These are phyloP conservation scores for Fraxinus albicans DNA, from an alignment of 305 asterid species.

Conservation along the genomic window DNA sequence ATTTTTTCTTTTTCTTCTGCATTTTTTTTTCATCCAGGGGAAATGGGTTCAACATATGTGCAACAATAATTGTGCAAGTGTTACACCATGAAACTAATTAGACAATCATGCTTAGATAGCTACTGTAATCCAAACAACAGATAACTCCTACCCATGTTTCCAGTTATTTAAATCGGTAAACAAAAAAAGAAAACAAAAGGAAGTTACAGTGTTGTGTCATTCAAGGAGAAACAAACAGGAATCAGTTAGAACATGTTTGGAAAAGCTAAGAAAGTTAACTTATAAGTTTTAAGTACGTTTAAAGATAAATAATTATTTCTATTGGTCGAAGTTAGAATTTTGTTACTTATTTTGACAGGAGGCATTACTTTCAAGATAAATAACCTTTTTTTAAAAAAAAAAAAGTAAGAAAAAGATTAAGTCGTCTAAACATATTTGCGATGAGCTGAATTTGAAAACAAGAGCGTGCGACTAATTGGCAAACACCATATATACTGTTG, in stretches of 20 bases:
- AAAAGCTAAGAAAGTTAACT: not conserved
- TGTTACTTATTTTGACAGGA: not conserved
- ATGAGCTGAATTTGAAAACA: not conserved
- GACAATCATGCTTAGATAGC: not conserved
- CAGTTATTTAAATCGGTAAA: not conserved
- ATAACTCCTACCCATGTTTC: not conserved
- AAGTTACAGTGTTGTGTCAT: not conserved
- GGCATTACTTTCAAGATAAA: not conserved
- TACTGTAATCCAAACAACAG: not conserved
- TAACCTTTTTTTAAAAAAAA: not conserved
- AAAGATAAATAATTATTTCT: not conserved
- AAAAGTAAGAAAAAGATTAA: not conserved
- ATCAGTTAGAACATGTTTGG: not conserved
- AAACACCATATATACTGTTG: not conserved
- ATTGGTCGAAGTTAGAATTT: not conserved
- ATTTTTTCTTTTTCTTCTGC: not conserved
- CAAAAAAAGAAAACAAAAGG: not conserved
- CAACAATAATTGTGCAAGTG: not conserved
- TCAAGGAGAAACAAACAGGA: not conserved
- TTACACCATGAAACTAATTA: not conserved
- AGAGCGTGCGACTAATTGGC: not conserved
- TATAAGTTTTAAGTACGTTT: not conserved
- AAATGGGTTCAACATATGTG: not conserved
- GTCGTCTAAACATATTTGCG: not conserved
- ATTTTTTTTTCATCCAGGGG: not conserved